A percentile compares a stretch with the other conserved stretches of the same genome.
phyloP scores from a whole-genome alignment of 2,329 filamentous ascomycete species.

The Aspergillus sp. region DNA sequence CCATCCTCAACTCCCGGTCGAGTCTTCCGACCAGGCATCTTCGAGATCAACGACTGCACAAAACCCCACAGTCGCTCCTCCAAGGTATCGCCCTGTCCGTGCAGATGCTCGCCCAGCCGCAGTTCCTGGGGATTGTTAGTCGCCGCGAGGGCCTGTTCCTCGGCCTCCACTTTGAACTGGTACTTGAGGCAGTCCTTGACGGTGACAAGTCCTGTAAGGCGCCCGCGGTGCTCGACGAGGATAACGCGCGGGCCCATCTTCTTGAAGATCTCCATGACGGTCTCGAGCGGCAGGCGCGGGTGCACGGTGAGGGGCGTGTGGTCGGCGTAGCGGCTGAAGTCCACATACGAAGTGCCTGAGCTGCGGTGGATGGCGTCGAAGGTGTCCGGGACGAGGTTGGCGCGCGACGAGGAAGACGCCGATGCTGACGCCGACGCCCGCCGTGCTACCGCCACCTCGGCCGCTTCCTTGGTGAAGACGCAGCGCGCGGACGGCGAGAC shows the following conservation, averaged over 20 bases:
- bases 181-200: conserved; percentile 97
- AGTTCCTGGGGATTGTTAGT: conserved; percentile 26
- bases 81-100: conserved; percentile 23
- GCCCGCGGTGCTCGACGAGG: conserved; percentile 84
- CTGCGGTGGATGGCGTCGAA: conserved; percentile 62
- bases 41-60: conserved; percentile 31
- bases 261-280: conserved; percentile 97
- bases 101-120: conserved; percentile 23
- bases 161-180: conserved; percentile 91
- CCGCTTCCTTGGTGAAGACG: conserved; percentile 63
- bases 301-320: conserved; percentile 87
- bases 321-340: conserved; percentile 87
- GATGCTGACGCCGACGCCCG: conserved; percentile 18
- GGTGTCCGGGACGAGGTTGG: conserved; percentile 45
- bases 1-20: conserved; percentile 21
- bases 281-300: conserved; percentile 86
- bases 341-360: conserved; percentile 60
- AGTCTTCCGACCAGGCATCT: conserved; percentile 17
- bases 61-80: conserved; percentile 40
- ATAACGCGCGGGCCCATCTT: conserved; percentile 96
- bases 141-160: conserved; percentile 60
- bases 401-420: conserved; percentile 19
- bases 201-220: conserved; percentile 80
- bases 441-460: conserved; percentile 34
- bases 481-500: conserved; percentile 70